Conservation (phyloP, 169 alveolate genomes). For the Eimeria acervulina region DNA sequence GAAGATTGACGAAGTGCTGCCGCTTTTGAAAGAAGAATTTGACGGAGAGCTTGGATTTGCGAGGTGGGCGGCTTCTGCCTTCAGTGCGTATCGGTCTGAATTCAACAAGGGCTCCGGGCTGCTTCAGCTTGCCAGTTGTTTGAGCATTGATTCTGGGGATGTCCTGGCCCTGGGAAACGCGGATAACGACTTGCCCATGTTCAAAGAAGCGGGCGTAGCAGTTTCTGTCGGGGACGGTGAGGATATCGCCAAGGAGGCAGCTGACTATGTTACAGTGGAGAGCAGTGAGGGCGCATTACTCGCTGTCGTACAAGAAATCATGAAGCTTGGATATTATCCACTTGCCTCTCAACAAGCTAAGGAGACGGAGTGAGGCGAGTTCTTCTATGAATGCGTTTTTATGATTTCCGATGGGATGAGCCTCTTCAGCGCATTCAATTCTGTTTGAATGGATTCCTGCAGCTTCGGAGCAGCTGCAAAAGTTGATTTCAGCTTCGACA, state of each 20-base stretch:
- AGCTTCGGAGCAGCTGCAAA: conserved; percentile 22
- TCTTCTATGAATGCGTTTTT: not conserved
- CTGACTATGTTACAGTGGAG: conserved; percentile 42
- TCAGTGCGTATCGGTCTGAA: conserved; percentile 20
- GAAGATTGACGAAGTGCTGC: conserved; percentile 7
- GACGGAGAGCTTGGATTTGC: conserved; percentile 44
- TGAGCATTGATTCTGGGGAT: conserved; percentile 80
- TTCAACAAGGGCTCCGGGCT: conserved; percentile 61
- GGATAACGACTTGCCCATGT: conserved; percentile 88
- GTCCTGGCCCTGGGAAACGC: conserved; percentile 89
- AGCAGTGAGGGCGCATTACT: conserved; percentile 36
- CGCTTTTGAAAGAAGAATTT: not conserved
- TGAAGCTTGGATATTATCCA: conserved; percentile 37
- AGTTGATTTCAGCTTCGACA: not conserved
- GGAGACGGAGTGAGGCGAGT: conserved; percentile 1
- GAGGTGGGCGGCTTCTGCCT: conserved; percentile 14
- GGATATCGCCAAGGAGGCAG: conserved; percentile 30
- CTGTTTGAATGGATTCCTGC: not conserved
- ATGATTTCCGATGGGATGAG: not conserved
- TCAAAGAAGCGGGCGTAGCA: conserved; percentile 84
- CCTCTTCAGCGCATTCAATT: not conserved
- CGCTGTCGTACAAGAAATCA: conserved; percentile 43
- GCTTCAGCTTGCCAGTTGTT: not conserved
- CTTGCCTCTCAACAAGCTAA: not conserved
- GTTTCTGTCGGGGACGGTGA: conserved; percentile 87